Evolutionary conservation across 768 basidiomycete species (phyloP).

Genomic region (Pulveroboletus sp.): DNA sequence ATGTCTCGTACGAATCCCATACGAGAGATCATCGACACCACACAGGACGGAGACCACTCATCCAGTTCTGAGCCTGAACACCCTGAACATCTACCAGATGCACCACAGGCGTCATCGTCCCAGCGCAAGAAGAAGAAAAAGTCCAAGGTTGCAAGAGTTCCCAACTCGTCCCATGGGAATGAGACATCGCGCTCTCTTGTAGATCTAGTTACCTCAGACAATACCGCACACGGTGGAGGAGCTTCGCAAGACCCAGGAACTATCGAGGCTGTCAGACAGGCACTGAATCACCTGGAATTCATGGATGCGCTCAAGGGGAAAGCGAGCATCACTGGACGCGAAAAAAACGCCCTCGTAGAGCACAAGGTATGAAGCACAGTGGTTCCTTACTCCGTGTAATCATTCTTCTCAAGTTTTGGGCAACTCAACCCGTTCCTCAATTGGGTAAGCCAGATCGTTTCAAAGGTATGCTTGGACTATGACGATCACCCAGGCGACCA

Average conservation of each 20-base stretch:
- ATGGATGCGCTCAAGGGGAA: slow-evolving; percentile 87
- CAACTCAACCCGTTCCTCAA: slow-evolving; percentile 96
- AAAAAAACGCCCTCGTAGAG: slow-evolving; percentile 79
- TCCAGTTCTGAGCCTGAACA: slow-evolving; percentile 33
- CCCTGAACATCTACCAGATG: slow-evolving; percentile 7
- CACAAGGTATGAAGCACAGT: slow-evolving; percentile 67
- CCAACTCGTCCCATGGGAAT: slow-evolving; percentile 47
- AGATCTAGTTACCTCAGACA: slow-evolving; percentile 61
- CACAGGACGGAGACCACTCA: slow-evolving; percentile 29
- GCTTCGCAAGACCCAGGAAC: slow-evolving; percentile 59
- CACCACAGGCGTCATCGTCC: slow-evolving; percentile 36
- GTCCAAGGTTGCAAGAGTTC: slow-evolving; percentile 58
- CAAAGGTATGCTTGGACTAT: background rate
- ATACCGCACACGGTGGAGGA: slow-evolving; percentile 49
- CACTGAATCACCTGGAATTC: slow-evolving; percentile 75
- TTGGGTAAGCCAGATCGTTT: slow-evolving; percentile 44
- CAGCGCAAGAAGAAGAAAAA: slow-evolving; percentile 89
- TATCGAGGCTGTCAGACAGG: slow-evolving; percentile 67
- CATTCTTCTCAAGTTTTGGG: slow-evolving; percentile 74
- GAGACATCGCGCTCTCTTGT: slow-evolving; percentile 63
- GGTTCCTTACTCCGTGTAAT: slow-evolving; percentile 9
- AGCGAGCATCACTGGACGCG: slow-evolving; percentile 68
- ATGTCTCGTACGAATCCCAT: slow-evolving; percentile 39
- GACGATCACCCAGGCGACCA: slow-evolving; percentile 50
- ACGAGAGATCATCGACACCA: slow-evolving; percentile 41